Evolutionary conservation across 1,284 basidiomycete species (phyloP).

Genomic region (Porogramme epimiltina): DNA sequence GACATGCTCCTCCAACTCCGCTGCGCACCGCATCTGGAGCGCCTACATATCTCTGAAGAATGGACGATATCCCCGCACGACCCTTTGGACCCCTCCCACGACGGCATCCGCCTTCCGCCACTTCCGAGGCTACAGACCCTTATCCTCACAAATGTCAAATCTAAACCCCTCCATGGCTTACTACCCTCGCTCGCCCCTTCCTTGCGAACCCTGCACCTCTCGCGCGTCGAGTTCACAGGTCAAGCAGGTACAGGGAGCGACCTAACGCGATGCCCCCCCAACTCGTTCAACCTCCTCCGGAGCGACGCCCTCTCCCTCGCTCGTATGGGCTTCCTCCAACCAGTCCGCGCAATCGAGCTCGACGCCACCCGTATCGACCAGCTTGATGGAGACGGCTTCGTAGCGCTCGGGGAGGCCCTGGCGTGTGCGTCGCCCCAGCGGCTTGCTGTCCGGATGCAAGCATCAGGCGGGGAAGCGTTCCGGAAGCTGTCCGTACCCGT

Average conservation of each 20-base stretch:
- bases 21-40: neutral
- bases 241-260: neutral
- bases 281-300: neutral
- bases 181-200: slow-evolving; percentile 1
- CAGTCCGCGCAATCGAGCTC: slow-evolving; percentile 2
- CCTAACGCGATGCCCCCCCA: neutral
- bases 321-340: neutral
- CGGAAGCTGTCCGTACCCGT: slow-evolving; percentile 3
- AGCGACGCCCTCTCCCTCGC: slow-evolving; percentile 6
- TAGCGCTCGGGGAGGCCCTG: neutral
- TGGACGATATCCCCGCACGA: neutral
- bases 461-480: neutral
- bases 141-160: neutral
- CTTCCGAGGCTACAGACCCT: slow-evolving; percentile 3
- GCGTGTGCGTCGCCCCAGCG: slow-evolving; percentile 2
- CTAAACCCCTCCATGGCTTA: neutral
- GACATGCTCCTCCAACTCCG: neutral
- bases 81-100: neutral
- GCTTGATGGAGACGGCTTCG: neutral
- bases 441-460: slow-evolving; percentile 2
- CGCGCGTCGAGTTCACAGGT: neutral
- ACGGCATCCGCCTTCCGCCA: neutral
- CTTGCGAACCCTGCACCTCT: neutral
- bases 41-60: neutral
- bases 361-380: neutral